A percentile compares a stretch with the other conserved stretches of the same genome.
phyloP scores from a whole-genome alignment of 1,139 yeast species.

The Diutina pseudorugosa region DNA sequence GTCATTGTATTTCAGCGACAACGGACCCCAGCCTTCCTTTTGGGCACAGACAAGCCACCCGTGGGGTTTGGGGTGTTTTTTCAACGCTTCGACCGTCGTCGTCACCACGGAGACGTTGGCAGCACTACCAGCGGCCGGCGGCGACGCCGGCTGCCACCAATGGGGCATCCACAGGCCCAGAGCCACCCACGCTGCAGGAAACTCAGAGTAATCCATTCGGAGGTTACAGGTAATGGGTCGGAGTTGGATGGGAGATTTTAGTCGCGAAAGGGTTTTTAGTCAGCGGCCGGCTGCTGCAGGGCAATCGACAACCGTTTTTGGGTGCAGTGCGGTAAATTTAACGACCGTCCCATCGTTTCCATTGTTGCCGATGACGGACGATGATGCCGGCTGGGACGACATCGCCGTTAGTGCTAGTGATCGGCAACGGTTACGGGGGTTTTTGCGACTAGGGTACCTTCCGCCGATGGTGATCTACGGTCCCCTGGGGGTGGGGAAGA shows the following conservation, averaged over 20 bases:
- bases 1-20: conserved; percentile 46
- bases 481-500: conserved; percentile 37
- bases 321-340: background rate
- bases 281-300: background rate
- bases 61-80: background rate
- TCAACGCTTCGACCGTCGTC: background rate
- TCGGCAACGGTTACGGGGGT: conserved; percentile 14
- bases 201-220: background rate
- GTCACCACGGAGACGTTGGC: background rate
- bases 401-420: background rate
- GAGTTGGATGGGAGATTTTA: background rate
- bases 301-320: background rate
- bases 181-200: background rate
- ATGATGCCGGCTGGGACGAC: background rate
- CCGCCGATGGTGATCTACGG: conserved; percentile 35
- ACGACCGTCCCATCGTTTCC: too few relatives aligned
- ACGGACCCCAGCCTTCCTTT: conserved; percentile 66
- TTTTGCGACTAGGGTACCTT: conserved; percentile 23
- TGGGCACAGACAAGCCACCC: background rate
- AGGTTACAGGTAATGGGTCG: too few relatives aligned
- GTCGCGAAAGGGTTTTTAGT: background rate
- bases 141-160: background rate
- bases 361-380: background rate
- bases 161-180: background rate
- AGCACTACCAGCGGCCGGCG: background rate